Base-by-base conservation (phyloP, 2,329 filamentous ascomycete genomes). In the Calonectria pseudoturangicola region DNA sequence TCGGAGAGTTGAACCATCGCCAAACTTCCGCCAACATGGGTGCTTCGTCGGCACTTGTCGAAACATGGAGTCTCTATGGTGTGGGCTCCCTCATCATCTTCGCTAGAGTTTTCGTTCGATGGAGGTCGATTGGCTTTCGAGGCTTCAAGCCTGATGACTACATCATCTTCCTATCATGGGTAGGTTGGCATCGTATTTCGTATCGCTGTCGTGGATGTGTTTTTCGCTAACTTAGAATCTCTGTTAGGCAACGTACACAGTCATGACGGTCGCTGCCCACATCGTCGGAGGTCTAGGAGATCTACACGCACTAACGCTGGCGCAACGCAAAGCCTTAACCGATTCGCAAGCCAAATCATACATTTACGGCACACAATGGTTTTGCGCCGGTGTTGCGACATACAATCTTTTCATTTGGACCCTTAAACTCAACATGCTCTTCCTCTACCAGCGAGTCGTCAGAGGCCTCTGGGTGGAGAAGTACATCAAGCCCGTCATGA, bases 401-500 rank as follows among this genome's bases (percentile, higher is more conserved):
- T 75, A 75, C n/a, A 67, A 69, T 15, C 48, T 75, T 4, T 75
- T 75, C 68, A 75, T 85, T 45, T 85, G 84, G 84, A 79, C 79
- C 1, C 74, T 85, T 43, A 85, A 85, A 56, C 71, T 85, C 27
- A 83, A 84, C 73, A 84, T 85, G 81, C 71, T 84, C 21, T 84
- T 83, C 73, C 80, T 85, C 47, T 85, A 83, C 66, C 76, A 79
- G 56, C 81, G 83, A 2, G 75, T 85, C 8, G 81, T 84, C 21
- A 77, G 75, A 10, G 81, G 82, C 1, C 74, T 84, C 4, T 82
- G 80, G 80, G 81, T 83, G 1, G 78, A 83, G 66, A 83, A 79
- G 66, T 80, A 82, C 68, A 81, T 85, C 54, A 72, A 77, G 15
- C 83, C 83, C 0, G 75, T 79, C 1, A 83, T 85, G 77, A 70